Evolutionary conservation across 1,139 yeast species (phyloP).

Genomic region (Yamadazyma spencermartinsiae): DNA sequence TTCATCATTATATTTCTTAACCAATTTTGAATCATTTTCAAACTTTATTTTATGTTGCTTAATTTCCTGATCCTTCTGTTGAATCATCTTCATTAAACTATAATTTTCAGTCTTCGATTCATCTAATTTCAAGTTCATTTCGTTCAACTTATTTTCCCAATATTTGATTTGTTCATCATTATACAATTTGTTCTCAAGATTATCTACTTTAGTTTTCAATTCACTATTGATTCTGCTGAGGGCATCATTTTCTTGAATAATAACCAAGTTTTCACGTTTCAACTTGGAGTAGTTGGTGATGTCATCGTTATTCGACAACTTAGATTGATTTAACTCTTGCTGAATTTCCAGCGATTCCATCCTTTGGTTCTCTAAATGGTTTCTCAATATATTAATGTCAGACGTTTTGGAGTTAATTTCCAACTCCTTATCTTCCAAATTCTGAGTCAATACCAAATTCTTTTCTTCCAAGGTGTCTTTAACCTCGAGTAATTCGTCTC

Average conservation of each 20-base stretch:
- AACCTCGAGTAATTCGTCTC: constrained; percentile 49
- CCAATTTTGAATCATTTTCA: constrained; percentile 37
- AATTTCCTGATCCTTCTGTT: constrained; percentile 32
- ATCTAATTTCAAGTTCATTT: constrained; percentile 33
- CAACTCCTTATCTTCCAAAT: constrained; percentile 44
- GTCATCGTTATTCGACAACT: constrained; percentile 30
- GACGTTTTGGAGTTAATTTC: constrained; percentile 33
- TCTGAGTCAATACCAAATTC: constrained; percentile 42
- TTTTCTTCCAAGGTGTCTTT: constrained; percentile 50
- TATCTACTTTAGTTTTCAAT: constrained; percentile 31
- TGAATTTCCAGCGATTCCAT: constrained; percentile 33
- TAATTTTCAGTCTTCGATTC: constrained; percentile 29
- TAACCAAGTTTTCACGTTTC: constrained; percentile 39
- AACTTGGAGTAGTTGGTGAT: constrained; percentile 38
- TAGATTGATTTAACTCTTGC: constrained; percentile 38
- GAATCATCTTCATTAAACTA: constrained; percentile 33
- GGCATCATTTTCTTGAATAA: constrained; percentile 45
- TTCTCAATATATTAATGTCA: constrained; percentile 33
- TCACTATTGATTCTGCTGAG: constrained; percentile 38
- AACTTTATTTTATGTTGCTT: constrained; percentile 38
- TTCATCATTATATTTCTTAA: constrained; percentile 48
- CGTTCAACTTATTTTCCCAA: constrained; percentile 43
- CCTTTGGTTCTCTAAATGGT: constrained; percentile 38
- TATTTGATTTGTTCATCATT: constrained; percentile 46
- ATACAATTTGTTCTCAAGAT: constrained; percentile 44